These are phyloP conservation scores for Thelephora aurantiotincta DNA, from an alignment of 768 basidiomycete genomes.

Conservation along the genomic window DNA sequence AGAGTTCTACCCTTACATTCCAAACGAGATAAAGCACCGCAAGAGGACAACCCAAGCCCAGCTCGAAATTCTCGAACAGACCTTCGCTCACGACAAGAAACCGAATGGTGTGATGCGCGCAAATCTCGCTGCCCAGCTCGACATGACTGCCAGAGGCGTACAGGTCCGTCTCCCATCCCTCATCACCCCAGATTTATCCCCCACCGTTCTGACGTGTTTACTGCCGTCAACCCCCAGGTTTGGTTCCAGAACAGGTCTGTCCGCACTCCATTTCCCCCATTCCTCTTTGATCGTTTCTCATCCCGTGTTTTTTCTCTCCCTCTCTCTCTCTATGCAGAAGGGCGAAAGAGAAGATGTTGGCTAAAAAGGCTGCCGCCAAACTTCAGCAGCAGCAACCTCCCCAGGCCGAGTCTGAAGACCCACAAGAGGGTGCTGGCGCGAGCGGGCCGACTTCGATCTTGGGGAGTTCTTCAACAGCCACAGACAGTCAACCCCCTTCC, in stretches of 20 bases:
- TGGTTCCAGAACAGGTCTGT: constrained; percentile 81
- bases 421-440: background rate
- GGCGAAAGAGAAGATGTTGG: constrained; percentile 69
- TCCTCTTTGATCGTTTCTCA: constrained; percentile 5
- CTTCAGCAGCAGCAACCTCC: background rate
- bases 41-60: constrained; percentile 82
- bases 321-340: constrained; percentile 33
- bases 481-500: constrained; percentile 2
- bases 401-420: background rate
- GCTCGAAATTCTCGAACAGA: constrained; percentile 76
- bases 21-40: constrained; percentile 89
- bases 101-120: constrained; percentile 75
- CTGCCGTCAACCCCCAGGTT: constrained; percentile 33
- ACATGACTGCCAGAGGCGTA: constrained; percentile 90
- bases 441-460: background rate
- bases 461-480: background rate
- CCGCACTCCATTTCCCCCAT: constrained; percentile 6
- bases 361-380: constrained; percentile 25
- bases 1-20: constrained; percentile 78
- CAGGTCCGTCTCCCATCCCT: constrained; percentile 44
- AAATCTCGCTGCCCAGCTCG: constrained; percentile 65
- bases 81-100: constrained; percentile 84
- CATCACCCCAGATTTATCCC: background rate
- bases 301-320: too few relatives aligned
- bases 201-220: constrained; percentile 12